phyloP scores from a whole-genome alignment of 352 stramenopile species.

The Elongisporangium anandrum region DNA sequence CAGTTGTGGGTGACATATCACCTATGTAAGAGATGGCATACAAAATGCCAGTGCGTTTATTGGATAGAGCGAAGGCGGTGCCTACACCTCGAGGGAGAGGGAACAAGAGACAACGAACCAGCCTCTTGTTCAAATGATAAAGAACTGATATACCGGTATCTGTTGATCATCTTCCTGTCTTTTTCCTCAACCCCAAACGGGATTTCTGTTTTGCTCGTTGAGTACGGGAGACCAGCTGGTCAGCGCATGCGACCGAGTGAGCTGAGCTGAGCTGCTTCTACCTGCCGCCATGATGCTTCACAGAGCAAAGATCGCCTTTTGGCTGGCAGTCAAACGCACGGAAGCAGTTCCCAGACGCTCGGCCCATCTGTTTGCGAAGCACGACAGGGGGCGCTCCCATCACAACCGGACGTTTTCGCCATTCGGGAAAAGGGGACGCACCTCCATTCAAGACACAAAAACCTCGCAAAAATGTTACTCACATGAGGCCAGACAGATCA shows the following conservation, averaged over 20 bases:
- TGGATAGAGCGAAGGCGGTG: neutral
- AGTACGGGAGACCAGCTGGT: neutral
- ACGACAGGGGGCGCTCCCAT: neutral
- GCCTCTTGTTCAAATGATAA: too few species aligned
- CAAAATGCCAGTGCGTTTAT: neutral
- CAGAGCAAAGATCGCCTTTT: neutral
- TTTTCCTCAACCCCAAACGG: neutral
- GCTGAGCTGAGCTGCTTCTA: neutral
- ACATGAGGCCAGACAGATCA: neutral
- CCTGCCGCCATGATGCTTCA: neutral
- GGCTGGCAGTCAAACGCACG: neutral
- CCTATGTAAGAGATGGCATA: neutral
- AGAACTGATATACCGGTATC: neutral
- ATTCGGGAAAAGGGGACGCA: neutral
- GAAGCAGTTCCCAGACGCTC: neutral
- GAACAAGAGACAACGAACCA: too few species aligned
- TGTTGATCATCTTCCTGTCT: neutral
- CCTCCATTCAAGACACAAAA: neutral
- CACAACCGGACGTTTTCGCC: neutral
- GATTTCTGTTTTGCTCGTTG: neutral
- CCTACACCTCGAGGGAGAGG: neutral
- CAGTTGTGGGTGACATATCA: neutral
- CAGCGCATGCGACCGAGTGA: neutral
- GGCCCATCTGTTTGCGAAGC: neutral
- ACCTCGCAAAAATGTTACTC: neutral